Evolutionary conservation across 306 rosid genomes (phyloP), one percentile per base, ranked within the genome.

Genomic region (Mimosa pudica): DNA sequence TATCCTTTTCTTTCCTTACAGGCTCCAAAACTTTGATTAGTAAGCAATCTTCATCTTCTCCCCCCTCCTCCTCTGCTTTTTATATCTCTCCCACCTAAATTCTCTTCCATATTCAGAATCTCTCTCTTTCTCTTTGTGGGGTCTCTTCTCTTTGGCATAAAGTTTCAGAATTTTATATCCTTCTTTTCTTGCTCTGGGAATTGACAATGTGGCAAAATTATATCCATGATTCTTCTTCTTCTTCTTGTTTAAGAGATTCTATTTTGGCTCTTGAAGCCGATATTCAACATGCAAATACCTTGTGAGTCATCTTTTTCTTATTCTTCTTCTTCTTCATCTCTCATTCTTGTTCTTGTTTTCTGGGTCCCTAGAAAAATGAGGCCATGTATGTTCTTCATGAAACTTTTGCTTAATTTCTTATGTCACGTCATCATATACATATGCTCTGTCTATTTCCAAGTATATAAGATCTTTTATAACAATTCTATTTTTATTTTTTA

Each of bases 181-280:
- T 60, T 73, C 41, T 54, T 52, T 32, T 48, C 18, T 44, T 58
- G 51, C 47, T 62, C 42, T 66, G 71, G 67, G 72, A 30, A 62
- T 52, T 73, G 58, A 52, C n/a, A 17, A 91, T 91, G 97, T 74
- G 90, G 92, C 92, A 82, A 68, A 77, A 80, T 61, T 92, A 80
- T 62, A 73, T 80, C 71, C 75, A 57, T 65, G 71, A 77, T 35
- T 67, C 71, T 16, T 64, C 70, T 66, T 66, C 71, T 7, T 17
- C 52, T 68, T 68, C 88, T 69, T 85, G 86, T 72, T 91, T 52
- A 66, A 84, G 77, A 88, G 91, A 88, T 74, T 92, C 92, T 77
- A 71, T 92, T 71, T 83, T 88, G 79, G 85, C 93, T 58, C 90
- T 92, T 52, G 90, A 92, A 90, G 92, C 87, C 71, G 89, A 92